Percentiles rank a stretch among this genome's conserved stretches.
Evolutionary conservation across 805 yeast species (phyloP).

Genomic region (Candida ortonii): DNA sequence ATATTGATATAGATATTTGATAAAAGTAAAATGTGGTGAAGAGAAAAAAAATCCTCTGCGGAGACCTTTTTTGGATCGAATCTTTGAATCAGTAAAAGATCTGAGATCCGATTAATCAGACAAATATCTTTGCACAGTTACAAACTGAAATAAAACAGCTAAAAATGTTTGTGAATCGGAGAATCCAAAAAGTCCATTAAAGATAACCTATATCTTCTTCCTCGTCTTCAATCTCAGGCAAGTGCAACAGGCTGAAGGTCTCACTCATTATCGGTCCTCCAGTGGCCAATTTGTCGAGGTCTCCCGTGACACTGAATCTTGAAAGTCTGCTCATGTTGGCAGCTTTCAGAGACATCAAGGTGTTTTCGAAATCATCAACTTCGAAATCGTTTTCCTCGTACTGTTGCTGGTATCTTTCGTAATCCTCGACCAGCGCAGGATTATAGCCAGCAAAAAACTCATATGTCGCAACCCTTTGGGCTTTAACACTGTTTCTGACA

Average conservation of each 20-base stretch:
- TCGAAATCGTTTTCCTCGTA: constrained; percentile 14
- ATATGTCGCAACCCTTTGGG: constrained; percentile 1
- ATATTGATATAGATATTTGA: too few relatives aligned
- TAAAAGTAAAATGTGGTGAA: too few relatives aligned
- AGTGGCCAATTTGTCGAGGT: constrained; percentile 13
- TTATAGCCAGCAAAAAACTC: constrained; percentile 8
- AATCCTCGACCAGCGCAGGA: constrained; percentile 2
- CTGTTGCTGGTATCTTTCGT: constrained; percentile 2
- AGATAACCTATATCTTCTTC: constrained; percentile 10
- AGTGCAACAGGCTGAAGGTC: constrained; percentile 12
- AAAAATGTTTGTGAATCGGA: too few relatives aligned
- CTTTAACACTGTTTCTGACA: constrained; percentile 3
- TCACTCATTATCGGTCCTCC: constrained; percentile 9
- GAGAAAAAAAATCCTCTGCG: too few relatives aligned
- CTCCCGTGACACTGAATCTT: constrained; percentile 22
- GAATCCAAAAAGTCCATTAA: constrained; percentile 2
- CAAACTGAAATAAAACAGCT: too few relatives aligned
- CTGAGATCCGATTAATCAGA: neutral
- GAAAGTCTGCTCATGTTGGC: constrained; percentile 27
- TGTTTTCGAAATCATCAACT: constrained; percentile 19
- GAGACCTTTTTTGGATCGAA: too few relatives aligned
- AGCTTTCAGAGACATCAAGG: constrained; percentile 26
- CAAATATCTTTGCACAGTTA: too few relatives aligned
- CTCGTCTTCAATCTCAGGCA: constrained; percentile 14
- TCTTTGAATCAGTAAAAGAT: constrained; percentile 1